These are phyloP conservation scores for Ophiostoma tasmaniense DNA, from an alignment of 2,329 filamentous ascomycete genomes.

Conservation along the genomic window DNA sequence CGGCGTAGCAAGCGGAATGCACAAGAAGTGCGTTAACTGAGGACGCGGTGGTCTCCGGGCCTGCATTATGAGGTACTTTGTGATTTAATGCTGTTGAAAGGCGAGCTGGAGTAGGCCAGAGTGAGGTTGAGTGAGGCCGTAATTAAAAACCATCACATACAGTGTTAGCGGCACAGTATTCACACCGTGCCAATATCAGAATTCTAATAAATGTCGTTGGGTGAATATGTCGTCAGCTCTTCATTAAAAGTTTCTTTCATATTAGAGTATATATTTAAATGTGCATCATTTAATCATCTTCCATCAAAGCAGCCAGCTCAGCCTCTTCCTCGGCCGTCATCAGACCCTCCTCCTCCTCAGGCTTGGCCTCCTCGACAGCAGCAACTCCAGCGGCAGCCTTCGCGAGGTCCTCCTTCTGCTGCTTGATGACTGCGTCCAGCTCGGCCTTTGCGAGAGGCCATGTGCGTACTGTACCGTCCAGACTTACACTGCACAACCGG, in stretches of 20 bases:
- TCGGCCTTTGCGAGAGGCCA: constrained; percentile 65
- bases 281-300: constrained; percentile 43
- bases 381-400: constrained; percentile 30
- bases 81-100: background rate
- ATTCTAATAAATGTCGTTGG: background rate
- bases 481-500: constrained; percentile 68
- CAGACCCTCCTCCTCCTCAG: constrained; percentile 35
- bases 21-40: constrained; percentile 60
- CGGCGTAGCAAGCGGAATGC: constrained; percentile 59
- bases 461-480: constrained; percentile 78
- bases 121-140: background rate
- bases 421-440: constrained; percentile 42
- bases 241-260: background rate
- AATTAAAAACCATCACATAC: background rate
- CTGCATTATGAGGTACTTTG: background rate
- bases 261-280: background rate
- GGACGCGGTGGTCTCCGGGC: constrained; percentile 11
- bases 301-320: constrained; percentile 87
- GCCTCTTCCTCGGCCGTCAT: constrained; percentile 84
- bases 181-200: background rate
- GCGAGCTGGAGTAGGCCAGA: background rate
- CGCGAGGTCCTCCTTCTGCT: constrained; percentile 39
- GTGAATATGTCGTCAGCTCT: background rate
- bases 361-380: constrained; percentile 58
- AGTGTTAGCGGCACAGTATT: background rate